Base-by-base conservation (phyloP, 2,329 filamentous ascomycete genomes). In the Plenodomus tracheiphilus region DNA sequence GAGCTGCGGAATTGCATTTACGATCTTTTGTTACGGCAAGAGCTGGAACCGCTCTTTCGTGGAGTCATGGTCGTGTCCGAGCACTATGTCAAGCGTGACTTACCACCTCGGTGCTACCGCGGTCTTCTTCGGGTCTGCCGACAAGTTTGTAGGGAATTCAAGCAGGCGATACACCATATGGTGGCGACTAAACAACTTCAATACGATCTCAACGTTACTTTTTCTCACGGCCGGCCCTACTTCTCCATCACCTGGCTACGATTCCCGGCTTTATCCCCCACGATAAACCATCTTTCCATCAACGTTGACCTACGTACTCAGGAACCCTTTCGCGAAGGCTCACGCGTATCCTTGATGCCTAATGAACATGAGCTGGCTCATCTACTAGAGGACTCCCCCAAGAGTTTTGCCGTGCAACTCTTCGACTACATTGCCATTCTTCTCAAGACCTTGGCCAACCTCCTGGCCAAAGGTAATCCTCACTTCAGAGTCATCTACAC, bases 191-290 rank as follows among this genome's bases (percentile, higher is more conserved):
- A 65, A 42, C 51, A 59, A 20, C 41, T 69, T 0, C 39, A 49
- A 4, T 69, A 69, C 46, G 61, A 65, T 49, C 41, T 68, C 39
- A 55, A 62, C 38, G 58, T 67, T 7, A 60, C 58, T 0, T 68
- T 69, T 43, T 67, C 62, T 3, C 65, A 69, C 41, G 66, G 66
- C n/a, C 60, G 65, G n/a, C 66, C 66, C 2, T 69, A 62, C 48
- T 69, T 68, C 18, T 64, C 62, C 5, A 42, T 69, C 18, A 63
- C 58, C 5, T 69, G 66, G 66, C 46, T 62, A 21, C 56, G 48
- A 11, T 65, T 69, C 43, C 56, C 65, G 16, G 64, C 54, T 13
- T 48, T 69, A 17, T 68, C 62, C 25, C 55, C 63, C 9, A 61
- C 58, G 2, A 59, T 69, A 25, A 68, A 68, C 28, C 56, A 65